Evolutionary conservation across 805 yeast species (phyloP).

Genomic region (Monosporozyma unispora): DNA sequence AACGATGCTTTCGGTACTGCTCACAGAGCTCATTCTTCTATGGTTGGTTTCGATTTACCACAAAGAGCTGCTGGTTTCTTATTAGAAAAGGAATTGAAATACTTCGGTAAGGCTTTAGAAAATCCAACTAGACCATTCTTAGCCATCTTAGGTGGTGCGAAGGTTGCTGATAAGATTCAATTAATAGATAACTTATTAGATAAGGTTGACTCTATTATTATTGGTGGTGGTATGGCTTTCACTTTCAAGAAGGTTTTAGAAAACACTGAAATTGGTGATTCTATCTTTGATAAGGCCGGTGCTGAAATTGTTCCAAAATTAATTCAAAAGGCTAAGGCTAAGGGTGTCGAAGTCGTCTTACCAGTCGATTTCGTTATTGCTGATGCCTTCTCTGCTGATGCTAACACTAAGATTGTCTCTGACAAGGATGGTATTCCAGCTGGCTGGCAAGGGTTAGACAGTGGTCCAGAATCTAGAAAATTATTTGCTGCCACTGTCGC

Average conservation of each 20-base stretch:
- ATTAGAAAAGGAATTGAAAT: conserved; percentile 92
- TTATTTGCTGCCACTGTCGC: conserved; percentile 76
- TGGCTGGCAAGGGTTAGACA: conserved; percentile 92
- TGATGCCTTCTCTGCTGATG: conserved; percentile 89
- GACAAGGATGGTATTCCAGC: conserved; percentile 91
- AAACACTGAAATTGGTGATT: conserved; percentile 81
- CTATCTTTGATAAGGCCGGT: conserved; percentile 90
- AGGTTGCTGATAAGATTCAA: conserved; percentile 98
- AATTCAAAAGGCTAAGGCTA: conserved; percentile 92
- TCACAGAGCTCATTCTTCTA: conserved; percentile 99
- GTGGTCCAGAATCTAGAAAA: conserved; percentile 83
- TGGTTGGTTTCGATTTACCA: conserved; percentile 73
- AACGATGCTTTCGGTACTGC: conserved; percentile 99
- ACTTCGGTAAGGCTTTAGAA: conserved; percentile 97
- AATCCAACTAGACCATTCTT: conserved; percentile 96
- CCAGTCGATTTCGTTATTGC: conserved; percentile 97
- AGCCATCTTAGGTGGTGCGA: conserved; percentile 99
- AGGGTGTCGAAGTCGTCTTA: conserved; percentile 85
- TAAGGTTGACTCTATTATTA: conserved; percentile 88
- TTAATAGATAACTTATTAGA: conserved; percentile 93
- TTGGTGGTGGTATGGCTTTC: conserved; percentile 99
- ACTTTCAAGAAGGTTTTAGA: conserved; percentile 93
- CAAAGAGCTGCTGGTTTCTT: conserved; percentile 98
- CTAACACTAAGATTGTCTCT: conserved; percentile 75
- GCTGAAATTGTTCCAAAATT: conserved; percentile 89